These are phyloP conservation scores for Ceratobasidium sp. DNA, from an alignment of 1,284 basidiomycete species.

Conservation along the genomic window DNA sequence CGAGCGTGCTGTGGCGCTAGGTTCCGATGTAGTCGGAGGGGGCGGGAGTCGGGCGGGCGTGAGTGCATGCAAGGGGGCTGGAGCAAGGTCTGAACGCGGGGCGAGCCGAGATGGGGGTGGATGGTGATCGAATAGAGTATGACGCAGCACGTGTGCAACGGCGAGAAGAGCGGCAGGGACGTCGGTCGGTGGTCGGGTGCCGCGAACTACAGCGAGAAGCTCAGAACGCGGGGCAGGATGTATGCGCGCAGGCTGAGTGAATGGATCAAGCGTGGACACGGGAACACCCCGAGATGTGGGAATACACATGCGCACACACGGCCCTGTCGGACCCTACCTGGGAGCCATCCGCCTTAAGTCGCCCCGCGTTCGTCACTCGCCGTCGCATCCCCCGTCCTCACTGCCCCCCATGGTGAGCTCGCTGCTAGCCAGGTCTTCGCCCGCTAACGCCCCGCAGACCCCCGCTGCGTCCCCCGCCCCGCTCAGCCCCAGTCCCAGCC, in stretches of 20 bases:
- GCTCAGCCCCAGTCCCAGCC: constrained; percentile 9
- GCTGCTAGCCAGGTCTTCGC: neutral
- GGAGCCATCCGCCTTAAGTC: neutral
- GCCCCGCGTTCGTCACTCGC: neutral
- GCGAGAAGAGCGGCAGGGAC: neutral
- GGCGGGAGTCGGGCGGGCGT: neutral
- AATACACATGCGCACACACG: neutral
- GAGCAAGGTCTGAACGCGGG: constrained; percentile 11
- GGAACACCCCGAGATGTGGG: constrained; percentile 1
- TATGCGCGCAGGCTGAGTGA: constrained; percentile 7
- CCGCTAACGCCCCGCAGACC: constrained; percentile 12
- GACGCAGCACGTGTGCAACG: neutral
- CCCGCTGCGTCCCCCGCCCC: neutral
- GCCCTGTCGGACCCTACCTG: neutral
- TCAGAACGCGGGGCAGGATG: neutral
- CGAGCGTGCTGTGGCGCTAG: neutral
- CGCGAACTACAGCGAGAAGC: neutral
- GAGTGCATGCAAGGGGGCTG: neutral
- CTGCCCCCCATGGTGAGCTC: constrained; percentile 24
- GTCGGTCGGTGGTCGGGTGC: neutral
- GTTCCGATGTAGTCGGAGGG: neutral
- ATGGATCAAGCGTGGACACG: constrained; percentile 14
- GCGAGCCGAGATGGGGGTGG: neutral
- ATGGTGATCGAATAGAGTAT: neutral
- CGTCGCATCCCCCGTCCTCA: neutral